A percentile compares a stretch with the other conserved stretches of the same genome.
Evolutionary conservation across 2,329 filamentous ascomycete genomes (phyloP).

Genomic region (Nothopassalora personata): DNA sequence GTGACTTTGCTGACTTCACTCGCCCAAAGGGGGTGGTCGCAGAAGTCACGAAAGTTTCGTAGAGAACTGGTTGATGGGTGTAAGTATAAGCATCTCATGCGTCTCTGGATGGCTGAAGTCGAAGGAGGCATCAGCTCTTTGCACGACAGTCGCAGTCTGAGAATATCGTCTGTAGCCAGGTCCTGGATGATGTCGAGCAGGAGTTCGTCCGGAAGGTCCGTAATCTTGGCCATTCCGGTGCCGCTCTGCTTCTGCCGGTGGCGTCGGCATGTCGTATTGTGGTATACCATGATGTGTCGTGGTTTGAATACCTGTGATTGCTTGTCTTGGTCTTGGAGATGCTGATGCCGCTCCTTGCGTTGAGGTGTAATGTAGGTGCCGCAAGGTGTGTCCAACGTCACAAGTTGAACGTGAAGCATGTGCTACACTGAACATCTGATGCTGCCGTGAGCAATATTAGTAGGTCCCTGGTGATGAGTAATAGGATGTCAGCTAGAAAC

Average conservation of each 20-base stretch:
- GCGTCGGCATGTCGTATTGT: not conserved
- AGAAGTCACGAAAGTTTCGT: constrained; percentile 5
- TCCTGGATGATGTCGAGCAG: constrained; percentile 6
- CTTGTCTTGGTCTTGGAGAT: too few species aligned
- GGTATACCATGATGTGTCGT: constrained; percentile 9
- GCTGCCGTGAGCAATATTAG: not conserved
- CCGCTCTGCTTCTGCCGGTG: not conserved
- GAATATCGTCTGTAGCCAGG: not conserved
- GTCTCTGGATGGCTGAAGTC: constrained; percentile 1
- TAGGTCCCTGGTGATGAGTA: not conserved
- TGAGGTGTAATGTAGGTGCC: too few species aligned
- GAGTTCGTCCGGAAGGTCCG: constrained; percentile 13
- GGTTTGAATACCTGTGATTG: not conserved
- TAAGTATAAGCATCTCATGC: constrained; percentile 16
- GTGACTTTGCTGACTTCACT: not conserved
- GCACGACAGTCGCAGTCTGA: constrained; percentile 2
- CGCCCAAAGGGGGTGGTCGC: constrained; percentile 9
- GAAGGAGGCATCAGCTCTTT: constrained; percentile 2
- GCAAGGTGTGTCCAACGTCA: not conserved
- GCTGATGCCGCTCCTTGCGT: too few species aligned
- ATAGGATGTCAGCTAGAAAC: not conserved
- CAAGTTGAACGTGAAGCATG: not conserved
- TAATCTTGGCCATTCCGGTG: constrained; percentile 1
- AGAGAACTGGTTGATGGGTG: constrained; percentile 11
- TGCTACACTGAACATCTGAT: not conserved